Conservation (phyloP, 75 land plant genomes). For the Pseudotsuga menziesii region DNA sequence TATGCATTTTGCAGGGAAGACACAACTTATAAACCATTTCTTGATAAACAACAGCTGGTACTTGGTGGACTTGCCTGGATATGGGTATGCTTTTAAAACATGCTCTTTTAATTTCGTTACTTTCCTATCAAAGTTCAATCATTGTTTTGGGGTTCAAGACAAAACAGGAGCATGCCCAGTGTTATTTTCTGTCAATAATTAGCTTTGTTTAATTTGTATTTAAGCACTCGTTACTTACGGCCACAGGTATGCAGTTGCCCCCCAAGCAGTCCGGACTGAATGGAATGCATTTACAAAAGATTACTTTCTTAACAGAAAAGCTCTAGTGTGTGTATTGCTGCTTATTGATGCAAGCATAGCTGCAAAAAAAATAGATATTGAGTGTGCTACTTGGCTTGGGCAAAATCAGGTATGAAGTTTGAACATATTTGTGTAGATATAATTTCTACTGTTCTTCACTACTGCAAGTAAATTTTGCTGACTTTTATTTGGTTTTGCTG, state of each 20-base stretch:
- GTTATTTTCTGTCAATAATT: too few species aligned
- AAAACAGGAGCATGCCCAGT: too few species aligned
- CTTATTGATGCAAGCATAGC: slow-evolving; percentile 82
- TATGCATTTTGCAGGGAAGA: slow-evolving; percentile 68
- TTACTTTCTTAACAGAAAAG: slow-evolving; percentile 66
- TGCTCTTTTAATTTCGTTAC: too few species aligned
- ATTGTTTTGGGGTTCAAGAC: too few species aligned
- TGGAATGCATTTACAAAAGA: slow-evolving; percentile 86
- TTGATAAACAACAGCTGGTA: slow-evolving; percentile 95
- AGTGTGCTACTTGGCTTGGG: slow-evolving; percentile 91
- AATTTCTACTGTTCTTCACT: too few species aligned
- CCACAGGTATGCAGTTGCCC: slow-evolving; percentile 66
- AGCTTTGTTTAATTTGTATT: too few species aligned
- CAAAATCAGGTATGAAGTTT: slow-evolving; percentile 67
- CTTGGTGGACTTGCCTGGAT: slow-evolving; percentile 97
- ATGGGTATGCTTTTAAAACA: slow-evolving; percentile 57
- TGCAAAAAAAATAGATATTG: slow-evolving; percentile 76
- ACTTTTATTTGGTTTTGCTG: neutral
- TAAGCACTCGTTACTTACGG: too few species aligned
- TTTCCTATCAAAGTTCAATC: too few species aligned
- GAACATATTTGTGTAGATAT: neutral
- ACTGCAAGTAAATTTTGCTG: neutral
- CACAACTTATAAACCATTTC: slow-evolving; percentile 95
- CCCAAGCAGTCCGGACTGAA: slow-evolving; percentile 54
- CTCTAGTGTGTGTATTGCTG: slow-evolving; percentile 62